Evolutionary conservation across 2,329 filamentous ascomycete genomes (phyloP), one percentile per base, ranked within the genome.

Genomic region (Clonostachys solani): DNA sequence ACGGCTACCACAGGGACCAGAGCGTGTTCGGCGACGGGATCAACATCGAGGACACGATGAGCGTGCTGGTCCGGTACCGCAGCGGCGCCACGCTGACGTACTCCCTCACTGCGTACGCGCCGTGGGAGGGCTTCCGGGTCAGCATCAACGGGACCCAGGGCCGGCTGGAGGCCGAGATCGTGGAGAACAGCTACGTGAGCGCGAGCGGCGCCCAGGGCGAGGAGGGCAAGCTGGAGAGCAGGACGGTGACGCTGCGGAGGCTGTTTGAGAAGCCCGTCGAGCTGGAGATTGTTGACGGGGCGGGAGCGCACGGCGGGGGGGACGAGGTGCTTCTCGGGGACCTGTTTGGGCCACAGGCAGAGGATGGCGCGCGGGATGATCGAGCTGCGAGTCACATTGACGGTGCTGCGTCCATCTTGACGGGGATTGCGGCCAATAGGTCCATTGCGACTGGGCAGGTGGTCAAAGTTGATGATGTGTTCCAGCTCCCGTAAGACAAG

Each of bases 41-140:
- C 47, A 82, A 70, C 52, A 84, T 84, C 49, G 80, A 84, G 58
- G 81, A 84, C 54, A 84, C 80, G 0, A 81, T 84, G 79, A 79
- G 71, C 37, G 62, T 84, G 19, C 66, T 84, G 42, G 76, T 84
- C 18, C 66, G 73, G 44, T 84, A 84, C 55, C 65, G 68, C 16
- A 79, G 71, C 45, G 76, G 78, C 3, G 78, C 78, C 0, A 73
- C 79, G 23, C 62, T 84, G 58, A 82, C 80, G 1, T 84, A 84
- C 55, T 80, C 70, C 18, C 63, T 80, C 12, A 78, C 75, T 2
- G 80, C 81, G 0, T 84, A 84, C 48, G 78, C 80, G 5, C 81
- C 81, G 0, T 83, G 79, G 78, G 79, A 83, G 50, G 79, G 79
- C 0, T 81, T 81, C 61, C 68, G 77, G 1, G 75, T 79, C 12